These are phyloP conservation scores for Daedalea quercina DNA, from an alignment of 768 basidiomycete species.

Conservation along the genomic window DNA sequence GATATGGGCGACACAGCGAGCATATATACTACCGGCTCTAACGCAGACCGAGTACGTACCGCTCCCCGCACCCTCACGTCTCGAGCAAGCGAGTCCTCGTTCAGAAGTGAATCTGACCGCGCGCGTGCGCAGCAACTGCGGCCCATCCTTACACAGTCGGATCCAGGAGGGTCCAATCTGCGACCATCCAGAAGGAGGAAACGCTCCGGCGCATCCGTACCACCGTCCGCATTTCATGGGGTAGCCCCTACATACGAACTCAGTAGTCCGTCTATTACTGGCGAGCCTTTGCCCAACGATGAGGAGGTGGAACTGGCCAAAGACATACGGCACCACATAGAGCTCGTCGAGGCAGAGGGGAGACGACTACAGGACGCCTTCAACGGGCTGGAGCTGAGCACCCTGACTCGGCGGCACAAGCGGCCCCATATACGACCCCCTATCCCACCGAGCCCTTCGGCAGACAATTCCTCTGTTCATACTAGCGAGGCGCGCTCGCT, in stretches of 20 bases:
- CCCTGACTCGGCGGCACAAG: constrained; percentile 45
- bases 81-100: constrained; percentile 40
- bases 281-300: constrained; percentile 42
- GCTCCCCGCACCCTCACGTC: constrained; percentile 30
- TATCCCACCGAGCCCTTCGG: constrained; percentile 13
- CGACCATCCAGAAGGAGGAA: constrained; percentile 12
- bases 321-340: constrained; percentile 61
- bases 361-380: constrained; percentile 72
- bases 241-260: constrained; percentile 11
- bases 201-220: constrained; percentile 21
- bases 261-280: constrained; percentile 13
- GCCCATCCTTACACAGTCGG: background rate
- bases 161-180: background rate
- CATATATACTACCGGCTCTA: constrained; percentile 21
- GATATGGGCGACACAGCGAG: constrained; percentile 22
- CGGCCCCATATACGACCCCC: constrained; percentile 25
- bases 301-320: constrained; percentile 51
- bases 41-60: constrained; percentile 8
- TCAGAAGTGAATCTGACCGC: background rate
- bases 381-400: constrained; percentile 68
- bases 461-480: background rate
- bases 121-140: constrained; percentile 13
- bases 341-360: constrained; percentile 63
- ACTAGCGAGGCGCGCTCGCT: constrained; percentile 7
- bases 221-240: constrained; percentile 27